A percentile compares a stretch with the other conserved stretches of the same genome.
Conservation (phyloP, 2,329 filamentous ascomycete genomes). For the Trichoderma koningiopsis region DNA sequence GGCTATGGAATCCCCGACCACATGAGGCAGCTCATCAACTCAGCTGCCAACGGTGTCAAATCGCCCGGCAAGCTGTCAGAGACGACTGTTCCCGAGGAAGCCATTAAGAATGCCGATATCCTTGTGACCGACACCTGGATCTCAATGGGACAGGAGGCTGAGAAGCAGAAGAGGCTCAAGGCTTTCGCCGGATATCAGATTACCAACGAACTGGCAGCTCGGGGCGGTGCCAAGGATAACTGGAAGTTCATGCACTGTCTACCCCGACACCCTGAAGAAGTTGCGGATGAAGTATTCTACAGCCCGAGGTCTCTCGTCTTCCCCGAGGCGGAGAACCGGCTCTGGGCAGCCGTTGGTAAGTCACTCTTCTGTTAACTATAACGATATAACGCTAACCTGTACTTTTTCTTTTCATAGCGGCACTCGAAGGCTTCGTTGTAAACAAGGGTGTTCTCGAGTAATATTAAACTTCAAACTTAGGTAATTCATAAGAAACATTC, state of each 20-base stretch:
- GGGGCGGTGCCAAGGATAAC: constrained; percentile 79
- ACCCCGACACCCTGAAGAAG: constrained; percentile 89
- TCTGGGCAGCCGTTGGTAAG: constrained; percentile 84
- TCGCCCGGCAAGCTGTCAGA: constrained; percentile 69
- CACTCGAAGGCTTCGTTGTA: constrained; percentile 86
- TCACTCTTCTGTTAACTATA: constrained; percentile 29
- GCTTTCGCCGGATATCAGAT: constrained; percentile 92
- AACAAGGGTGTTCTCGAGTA: constrained; percentile 77
- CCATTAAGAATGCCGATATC: constrained; percentile 80
- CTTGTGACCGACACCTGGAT: constrained; percentile 98
- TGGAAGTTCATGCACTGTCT: constrained; percentile 99
- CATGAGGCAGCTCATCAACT: constrained; percentile 73
- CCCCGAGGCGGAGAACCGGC: constrained; percentile 87
- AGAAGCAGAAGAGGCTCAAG: constrained; percentile 73
- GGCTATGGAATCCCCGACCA: constrained; percentile 78
- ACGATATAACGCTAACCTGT: constrained; percentile 27
- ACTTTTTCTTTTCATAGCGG: constrained; percentile 50
- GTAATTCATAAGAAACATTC: constrained; percentile 11
- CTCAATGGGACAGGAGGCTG: constrained; percentile 95
- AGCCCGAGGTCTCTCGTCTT: constrained; percentile 84
- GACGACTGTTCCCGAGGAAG: constrained; percentile 81
- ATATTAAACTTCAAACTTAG: background rate
- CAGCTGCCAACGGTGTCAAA: constrained; percentile 59
- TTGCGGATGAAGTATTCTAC: constrained; percentile 94
- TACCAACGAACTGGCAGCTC: constrained; percentile 78